A percentile compares a stretch with the other conserved stretches of the same genome.
phyloP scores from a whole-genome alignment of 1,284 basidiomycete genomes.

The Limonomyces culmigenus region DNA sequence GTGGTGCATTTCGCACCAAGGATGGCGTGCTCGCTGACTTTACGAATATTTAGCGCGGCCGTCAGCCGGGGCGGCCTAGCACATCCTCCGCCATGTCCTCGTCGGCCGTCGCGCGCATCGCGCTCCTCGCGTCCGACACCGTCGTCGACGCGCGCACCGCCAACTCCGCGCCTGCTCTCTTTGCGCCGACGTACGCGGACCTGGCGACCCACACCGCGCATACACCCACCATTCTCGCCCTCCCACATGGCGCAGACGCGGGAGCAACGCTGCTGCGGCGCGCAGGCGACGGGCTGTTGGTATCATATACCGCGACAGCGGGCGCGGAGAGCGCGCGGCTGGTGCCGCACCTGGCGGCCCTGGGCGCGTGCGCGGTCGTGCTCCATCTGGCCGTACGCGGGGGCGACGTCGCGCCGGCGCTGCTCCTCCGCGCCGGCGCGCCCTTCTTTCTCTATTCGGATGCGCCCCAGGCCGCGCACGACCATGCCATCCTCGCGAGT shows the following conservation, averaged over 20 bases:
- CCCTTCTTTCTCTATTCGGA: conserved; percentile 48
- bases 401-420: conserved; percentile 41
- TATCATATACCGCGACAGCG: conserved; percentile 29
- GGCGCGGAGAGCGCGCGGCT: conserved; percentile 32
- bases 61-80: too few relatives aligned
- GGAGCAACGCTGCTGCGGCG: conserved; percentile 32
- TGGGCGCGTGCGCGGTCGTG: conserved; percentile 35
- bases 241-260: conserved; percentile 44
- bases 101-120: conserved; percentile 29
- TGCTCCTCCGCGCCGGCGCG: conserved; percentile 37
- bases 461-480: conserved; percentile 49
- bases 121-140: conserved; percentile 49
- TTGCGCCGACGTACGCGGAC: conserved; percentile 9
- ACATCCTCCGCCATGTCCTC: too few relatives aligned
- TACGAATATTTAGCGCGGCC: too few relatives aligned
- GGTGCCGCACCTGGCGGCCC: conserved; percentile 37
- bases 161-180: conserved; percentile 18
- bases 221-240: conserved; percentile 21
- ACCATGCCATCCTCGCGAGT: conserved; percentile 57
- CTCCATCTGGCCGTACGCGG: conserved; percentile 34
- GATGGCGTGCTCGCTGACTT: too few relatives aligned
- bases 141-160: conserved; percentile 40
- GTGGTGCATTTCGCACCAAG: too few relatives aligned
- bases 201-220: conserved; percentile 2
- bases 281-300: conserved; percentile 17